Conservation (phyloP, 768 basidiomycete genomes). For the Collybiopsis luxurians region DNA sequence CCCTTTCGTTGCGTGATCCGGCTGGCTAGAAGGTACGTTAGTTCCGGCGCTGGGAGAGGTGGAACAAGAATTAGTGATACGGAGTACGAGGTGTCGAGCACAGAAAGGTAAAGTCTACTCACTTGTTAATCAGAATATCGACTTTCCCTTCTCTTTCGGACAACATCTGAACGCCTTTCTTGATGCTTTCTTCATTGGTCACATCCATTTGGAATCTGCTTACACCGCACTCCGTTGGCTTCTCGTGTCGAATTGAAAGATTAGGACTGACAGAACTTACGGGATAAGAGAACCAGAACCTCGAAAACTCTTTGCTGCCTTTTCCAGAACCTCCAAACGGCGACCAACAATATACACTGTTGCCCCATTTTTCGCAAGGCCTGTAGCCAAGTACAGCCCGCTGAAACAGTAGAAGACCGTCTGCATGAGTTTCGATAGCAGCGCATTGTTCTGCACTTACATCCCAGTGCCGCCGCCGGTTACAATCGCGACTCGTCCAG, state of each 20-base stretch:
- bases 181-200: background rate
- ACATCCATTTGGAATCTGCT: background rate
- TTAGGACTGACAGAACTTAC: background rate
- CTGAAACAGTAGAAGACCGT: background rate
- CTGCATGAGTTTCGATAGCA: background rate
- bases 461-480: background rate
- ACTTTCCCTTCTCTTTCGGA: background rate
- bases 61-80: no score
- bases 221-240: background rate
- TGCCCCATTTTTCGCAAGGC: background rate
- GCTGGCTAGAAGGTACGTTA: no score
- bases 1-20: background rate
- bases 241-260: background rate
- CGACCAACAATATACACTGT: background rate
- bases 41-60: background rate
- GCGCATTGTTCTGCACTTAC: background rate
- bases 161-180: slow-evolving; percentile 3
- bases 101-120: no score
- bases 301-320: background rate
- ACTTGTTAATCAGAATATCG: slow-evolving; percentile 9
- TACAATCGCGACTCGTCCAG: background rate
- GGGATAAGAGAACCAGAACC: background rate
- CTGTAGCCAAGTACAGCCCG: background rate
- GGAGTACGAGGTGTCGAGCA: no score
- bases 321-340: background rate